Conservation (phyloP, 2,329 filamentous ascomycete genomes). For the Pyrenophora tritici-repentis region DNA sequence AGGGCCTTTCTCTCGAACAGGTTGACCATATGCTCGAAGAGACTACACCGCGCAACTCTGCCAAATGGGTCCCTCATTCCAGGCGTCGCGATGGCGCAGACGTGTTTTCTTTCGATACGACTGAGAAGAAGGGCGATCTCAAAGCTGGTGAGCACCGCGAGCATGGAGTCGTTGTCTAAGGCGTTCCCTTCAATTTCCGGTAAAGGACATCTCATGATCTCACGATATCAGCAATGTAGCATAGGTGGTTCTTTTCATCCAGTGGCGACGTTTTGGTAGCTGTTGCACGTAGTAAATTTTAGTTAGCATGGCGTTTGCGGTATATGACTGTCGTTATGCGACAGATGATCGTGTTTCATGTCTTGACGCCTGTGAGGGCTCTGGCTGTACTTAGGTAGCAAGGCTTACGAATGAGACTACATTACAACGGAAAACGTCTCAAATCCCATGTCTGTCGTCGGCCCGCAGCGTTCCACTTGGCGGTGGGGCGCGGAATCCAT, state of each 20-base stretch:
- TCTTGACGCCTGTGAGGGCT: too few relatives aligned
- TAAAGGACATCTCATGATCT: neutral
- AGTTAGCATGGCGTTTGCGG: too few relatives aligned
- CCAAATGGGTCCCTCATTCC: slow-evolving; percentile 70
- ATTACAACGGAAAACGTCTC: too few relatives aligned
- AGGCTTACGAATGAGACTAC: too few relatives aligned
- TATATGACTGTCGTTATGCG: too few relatives aligned
- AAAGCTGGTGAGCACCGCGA: neutral
- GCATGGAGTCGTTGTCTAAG: neutral
- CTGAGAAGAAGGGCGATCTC: neutral
- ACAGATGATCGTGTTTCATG: too few relatives aligned
- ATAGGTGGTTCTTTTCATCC: neutral
- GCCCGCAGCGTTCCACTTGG: too few relatives aligned
- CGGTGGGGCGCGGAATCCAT: slow-evolving; percentile 3
- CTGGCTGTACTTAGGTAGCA: too few relatives aligned
- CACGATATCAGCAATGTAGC: too few relatives aligned
- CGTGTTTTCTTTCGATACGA: neutral
- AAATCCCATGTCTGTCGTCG: too few relatives aligned
- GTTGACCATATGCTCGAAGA: slow-evolving; percentile 87
- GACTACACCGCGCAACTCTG: slow-evolving; percentile 72
- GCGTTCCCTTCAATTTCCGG: neutral
- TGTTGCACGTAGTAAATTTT: too few relatives aligned
- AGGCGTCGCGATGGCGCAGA: slow-evolving; percentile 5
- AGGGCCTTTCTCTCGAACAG: slow-evolving; percentile 76
- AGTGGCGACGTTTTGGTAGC: too few relatives aligned